Conservation (phyloP, 1,284 basidiomycete species). For the Chalciporus sp. region DNA sequence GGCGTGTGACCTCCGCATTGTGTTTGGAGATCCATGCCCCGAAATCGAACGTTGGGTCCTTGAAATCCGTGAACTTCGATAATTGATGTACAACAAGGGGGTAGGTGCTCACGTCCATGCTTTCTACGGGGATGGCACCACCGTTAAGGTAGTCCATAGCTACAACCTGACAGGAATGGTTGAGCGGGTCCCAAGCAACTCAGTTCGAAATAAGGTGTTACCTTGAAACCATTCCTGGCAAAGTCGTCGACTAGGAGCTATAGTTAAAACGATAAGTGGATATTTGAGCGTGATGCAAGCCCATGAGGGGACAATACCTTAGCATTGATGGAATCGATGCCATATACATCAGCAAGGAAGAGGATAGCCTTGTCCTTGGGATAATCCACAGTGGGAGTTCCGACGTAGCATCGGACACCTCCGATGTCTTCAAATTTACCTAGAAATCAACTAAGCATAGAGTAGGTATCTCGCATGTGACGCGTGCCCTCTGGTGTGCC, state of each 20-base stretch:
- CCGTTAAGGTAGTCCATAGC: slow-evolving; percentile 46
- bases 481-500: slow-evolving; percentile 20
- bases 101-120: slow-evolving; percentile 2
- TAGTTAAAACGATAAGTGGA: background rate
- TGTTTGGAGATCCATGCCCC: slow-evolving; percentile 27
- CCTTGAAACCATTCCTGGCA: slow-evolving; percentile 51
- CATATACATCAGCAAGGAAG: slow-evolving; percentile 50
- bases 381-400: slow-evolving; percentile 39
- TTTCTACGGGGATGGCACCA: slow-evolving; percentile 38
- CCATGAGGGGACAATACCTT: slow-evolving; percentile 25
- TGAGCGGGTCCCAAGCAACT: background rate
- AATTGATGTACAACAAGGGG: background rate
- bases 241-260: slow-evolving; percentile 50
- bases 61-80: background rate
- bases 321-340: slow-evolving; percentile 46
- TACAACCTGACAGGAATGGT: slow-evolving; percentile 21
- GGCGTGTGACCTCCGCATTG: slow-evolving; percentile 25
- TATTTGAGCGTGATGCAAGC: no score
- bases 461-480: background rate
- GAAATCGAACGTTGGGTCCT: slow-evolving; percentile 12
- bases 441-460: background rate
- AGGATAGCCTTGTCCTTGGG: slow-evolving; percentile 47
- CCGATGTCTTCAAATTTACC: slow-evolving; percentile 36
- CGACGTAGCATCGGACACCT: slow-evolving; percentile 42
- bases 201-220: slow-evolving; percentile 7